phyloP scores from a whole-genome alignment of 1,139 yeast genomes.

The Yamadazyma aaseri region DNA sequence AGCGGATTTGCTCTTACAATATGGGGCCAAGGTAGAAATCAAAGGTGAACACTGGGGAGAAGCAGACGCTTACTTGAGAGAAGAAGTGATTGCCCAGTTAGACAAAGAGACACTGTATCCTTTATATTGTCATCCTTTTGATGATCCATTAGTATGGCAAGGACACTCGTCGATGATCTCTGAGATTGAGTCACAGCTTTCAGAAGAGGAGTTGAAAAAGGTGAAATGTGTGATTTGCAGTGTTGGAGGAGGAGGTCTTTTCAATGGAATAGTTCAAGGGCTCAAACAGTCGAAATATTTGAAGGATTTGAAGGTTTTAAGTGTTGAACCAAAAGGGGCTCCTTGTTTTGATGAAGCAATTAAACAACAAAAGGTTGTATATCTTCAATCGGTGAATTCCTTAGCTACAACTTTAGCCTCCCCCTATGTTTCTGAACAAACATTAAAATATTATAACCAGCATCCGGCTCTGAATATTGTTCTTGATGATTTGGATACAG shows the following conservation, averaged over 20 bases:
- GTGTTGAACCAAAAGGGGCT: conserved; percentile 61
- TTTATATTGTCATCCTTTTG: conserved; percentile 71
- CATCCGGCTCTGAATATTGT: conserved; percentile 19
- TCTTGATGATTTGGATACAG: conserved; percentile 56
- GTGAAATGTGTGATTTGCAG: conserved; percentile 65
- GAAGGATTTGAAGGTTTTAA: conserved; percentile 44
- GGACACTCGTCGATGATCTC: conserved; percentile 64
- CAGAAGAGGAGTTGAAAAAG: conserved; percentile 18
- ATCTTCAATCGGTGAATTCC: conserved; percentile 47
- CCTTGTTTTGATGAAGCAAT: conserved; percentile 55
- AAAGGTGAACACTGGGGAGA: conserved; percentile 64
- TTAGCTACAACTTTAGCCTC: conserved; percentile 65
- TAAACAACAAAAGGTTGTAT: conserved; percentile 42
- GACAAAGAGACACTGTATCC: conserved; percentile 30
- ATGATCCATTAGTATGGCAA: conserved; percentile 62
- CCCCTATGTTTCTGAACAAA: conserved; percentile 47
- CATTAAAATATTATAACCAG: conserved; percentile 42
- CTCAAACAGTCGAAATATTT: conserved; percentile 30
- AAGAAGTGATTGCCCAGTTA: conserved; percentile 29
- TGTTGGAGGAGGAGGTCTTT: conserved; percentile 77
- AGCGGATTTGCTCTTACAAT: conserved; percentile 29
- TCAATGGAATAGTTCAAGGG: conserved; percentile 61
- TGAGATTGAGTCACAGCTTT: conserved; percentile 50
- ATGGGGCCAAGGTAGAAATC: conserved; percentile 55
- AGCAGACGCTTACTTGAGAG: conserved; percentile 55